Evolutionary conservation across 108 stramenopile genomes (phyloP).

Genomic region (Cyclotella cryptica): DNA sequence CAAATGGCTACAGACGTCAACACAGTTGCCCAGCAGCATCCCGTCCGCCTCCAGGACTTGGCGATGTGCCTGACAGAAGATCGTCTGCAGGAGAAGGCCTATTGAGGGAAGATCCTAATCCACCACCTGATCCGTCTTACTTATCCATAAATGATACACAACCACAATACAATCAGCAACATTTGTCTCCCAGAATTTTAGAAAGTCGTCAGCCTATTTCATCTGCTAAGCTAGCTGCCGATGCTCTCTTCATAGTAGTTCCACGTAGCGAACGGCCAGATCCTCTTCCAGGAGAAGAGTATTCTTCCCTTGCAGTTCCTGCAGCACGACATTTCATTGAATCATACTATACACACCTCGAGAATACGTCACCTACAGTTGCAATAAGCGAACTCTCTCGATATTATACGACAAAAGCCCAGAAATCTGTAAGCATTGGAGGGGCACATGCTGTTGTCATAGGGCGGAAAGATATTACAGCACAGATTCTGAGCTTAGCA

Average conservation of each 20-base stretch:
- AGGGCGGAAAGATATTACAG: slow-evolving; percentile 52
- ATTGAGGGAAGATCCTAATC: background rate
- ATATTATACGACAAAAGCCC: slow-evolving; percentile 62
- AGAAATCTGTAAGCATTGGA: slow-evolving; percentile 78
- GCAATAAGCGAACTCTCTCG: slow-evolving; percentile 53
- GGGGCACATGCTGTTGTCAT: slow-evolving; percentile 76
- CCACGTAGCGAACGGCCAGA: slow-evolving; percentile 45
- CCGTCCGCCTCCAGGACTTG: slow-evolving; percentile 22
- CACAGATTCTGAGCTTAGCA: slow-evolving; percentile 66
- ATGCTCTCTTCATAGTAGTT: slow-evolving; percentile 51
- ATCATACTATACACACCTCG: slow-evolving; percentile 62
- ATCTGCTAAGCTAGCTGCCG: slow-evolving; percentile 20
- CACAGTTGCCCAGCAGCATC: background rate
- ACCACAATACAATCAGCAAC: slow-evolving; percentile 12
- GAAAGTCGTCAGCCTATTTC: slow-evolving; percentile 22
- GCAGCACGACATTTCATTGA: slow-evolving; percentile 64
- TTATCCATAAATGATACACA: background rate
- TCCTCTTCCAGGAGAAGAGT: slow-evolving; percentile 36
- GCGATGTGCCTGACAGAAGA: background rate
- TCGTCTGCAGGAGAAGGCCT: background rate
- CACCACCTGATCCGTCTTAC: slow-evolving; percentile 1
- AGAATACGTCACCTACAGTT: slow-evolving; percentile 25
- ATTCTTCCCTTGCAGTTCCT: slow-evolving; percentile 45
- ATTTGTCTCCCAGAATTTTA: slow-evolving; percentile 1
- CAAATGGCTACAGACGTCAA: slow-evolving; percentile 15